These are phyloP conservation scores for Fomitiporia mediterranea DNA, from an alignment of 1,284 basidiomycete genomes.

Conservation along the genomic window DNA sequence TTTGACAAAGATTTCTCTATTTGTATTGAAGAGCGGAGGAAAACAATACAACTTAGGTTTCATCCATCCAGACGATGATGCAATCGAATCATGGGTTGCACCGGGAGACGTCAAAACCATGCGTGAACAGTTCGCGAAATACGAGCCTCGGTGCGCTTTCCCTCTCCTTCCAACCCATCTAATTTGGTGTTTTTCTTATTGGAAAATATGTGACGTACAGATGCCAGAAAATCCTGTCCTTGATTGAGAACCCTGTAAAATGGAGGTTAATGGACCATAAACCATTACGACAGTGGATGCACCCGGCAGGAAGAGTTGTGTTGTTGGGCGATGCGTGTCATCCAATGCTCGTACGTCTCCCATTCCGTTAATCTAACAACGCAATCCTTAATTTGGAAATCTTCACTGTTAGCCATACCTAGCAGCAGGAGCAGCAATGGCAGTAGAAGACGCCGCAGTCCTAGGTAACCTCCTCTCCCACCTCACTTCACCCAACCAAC, in stretches of 20 bases:
- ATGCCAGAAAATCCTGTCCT: slow-evolving; percentile 35
- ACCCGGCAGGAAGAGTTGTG: slow-evolving; percentile 40
- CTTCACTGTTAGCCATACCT: slow-evolving; percentile 31
- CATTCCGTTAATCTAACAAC: neutral
- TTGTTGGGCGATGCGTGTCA: slow-evolving; percentile 50
- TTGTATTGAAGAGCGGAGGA: neutral
- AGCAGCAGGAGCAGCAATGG: slow-evolving; percentile 31
- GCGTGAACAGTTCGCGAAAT: slow-evolving; percentile 27
- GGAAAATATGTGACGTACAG: slow-evolving; percentile 17
- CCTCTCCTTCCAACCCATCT: neutral
- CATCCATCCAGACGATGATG: neutral
- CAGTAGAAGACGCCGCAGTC: slow-evolving; percentile 50
- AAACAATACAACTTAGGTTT: neutral
- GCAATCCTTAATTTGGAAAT: no score
- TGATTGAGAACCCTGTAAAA: slow-evolving; percentile 35
- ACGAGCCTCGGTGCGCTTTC: slow-evolving; percentile 32
- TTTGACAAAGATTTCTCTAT: neutral
- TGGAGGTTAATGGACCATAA: slow-evolving; percentile 34
- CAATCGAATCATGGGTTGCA: slow-evolving; percentile 4
- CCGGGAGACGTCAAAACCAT: slow-evolving; percentile 29
- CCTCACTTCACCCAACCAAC: slow-evolving; percentile 35
- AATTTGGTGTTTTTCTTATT: neutral
- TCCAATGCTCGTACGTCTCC: slow-evolving; percentile 36
- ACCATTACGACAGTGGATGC: slow-evolving; percentile 41
- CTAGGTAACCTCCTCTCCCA: slow-evolving; percentile 44